Evolutionary conservation across 192 early-diverging fungal genomes (phyloP), one percentile per base, ranked within the genome.

Genomic region (Entomortierella chlamydospora): DNA sequence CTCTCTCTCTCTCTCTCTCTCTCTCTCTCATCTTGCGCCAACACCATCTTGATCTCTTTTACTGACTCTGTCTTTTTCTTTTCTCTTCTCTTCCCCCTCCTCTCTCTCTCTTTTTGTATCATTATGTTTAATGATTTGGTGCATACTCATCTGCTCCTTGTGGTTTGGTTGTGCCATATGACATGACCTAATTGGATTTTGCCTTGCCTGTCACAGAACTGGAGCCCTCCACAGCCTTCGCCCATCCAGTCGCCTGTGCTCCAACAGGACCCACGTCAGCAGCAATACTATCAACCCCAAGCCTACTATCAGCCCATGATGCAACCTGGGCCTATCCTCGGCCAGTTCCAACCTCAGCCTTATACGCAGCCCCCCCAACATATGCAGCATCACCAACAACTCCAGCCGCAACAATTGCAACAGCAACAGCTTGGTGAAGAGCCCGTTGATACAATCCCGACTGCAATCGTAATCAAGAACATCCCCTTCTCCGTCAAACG

Each of bases 401-500:
- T 42, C 6, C 52, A 62, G 18, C 26, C 10, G 17, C 70, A 73
- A 8, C 72, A 47, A 33, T 33, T 49, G 33, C 42, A 31, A 10
- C 65, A 56, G n/a, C 73, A 68, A 4, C 33, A 59, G 45, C 67
- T 52, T 7, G 59, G 50, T 7, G 76, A 79, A 31, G 76, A 79
- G 34, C 68, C 45, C 0, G 62, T 79, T 18, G 83, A 84, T 51
- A 84, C 83, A 2, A 94, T 94, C 59, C 88, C 90, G 22, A 94
- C 89, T 22, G 91, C 93, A 0, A 88, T 94, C 58, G 93, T 94
- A 31, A 91, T 94, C 79, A 94, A 94, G 78, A 94, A 94, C 82
- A 94, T 94, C 81, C 90, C 89, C 43, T 94, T 94, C 81, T 86
- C 87, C 17, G 84, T 94, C 50, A 93, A 94, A 84, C 89, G 91